Evolutionary conservation across 495 filamentous ascomycete species (phyloP).

Genomic region (Hypoxylon trugodes): DNA sequence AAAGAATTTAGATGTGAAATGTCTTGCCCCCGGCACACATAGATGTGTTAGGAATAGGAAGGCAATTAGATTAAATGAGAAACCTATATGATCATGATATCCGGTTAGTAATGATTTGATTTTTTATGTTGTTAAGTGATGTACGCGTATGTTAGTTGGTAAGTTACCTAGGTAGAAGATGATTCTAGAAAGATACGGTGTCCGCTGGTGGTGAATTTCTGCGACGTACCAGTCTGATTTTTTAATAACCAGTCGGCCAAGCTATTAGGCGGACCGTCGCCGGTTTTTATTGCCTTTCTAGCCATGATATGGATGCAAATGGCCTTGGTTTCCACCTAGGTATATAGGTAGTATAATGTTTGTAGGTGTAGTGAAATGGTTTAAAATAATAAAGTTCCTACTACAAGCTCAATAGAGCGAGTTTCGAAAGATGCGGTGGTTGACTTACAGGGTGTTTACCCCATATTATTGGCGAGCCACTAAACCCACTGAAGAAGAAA

Average conservation of each 20-base stretch:
- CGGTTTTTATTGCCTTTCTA: not conserved
- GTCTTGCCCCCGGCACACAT: not conserved
- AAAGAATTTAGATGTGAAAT: slow-evolving; percentile 1
- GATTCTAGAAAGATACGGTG: not conserved
- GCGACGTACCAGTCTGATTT: slow-evolving; percentile 9
- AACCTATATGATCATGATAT: not conserved
- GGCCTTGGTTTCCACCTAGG: no score
- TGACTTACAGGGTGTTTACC: no score
- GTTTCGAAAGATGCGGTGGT: no score
- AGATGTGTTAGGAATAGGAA: not conserved
- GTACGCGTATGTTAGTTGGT: no score
- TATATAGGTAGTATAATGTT: no score
- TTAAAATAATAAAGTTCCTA: no score
- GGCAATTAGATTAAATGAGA: not conserved
- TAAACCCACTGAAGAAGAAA: no score
- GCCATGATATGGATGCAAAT: not conserved
- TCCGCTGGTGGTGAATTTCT: not conserved
- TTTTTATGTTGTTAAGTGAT: not conserved
- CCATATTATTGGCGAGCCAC: no score
- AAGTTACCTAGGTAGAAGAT: no score
- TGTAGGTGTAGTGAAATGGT: no score
- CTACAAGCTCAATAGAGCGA: no score
- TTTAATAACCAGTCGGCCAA: slow-evolving; percentile 1
- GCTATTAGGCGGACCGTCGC: not conserved
- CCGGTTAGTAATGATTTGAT: not conserved